Base-by-base conservation (phyloP, 2,329 filamentous ascomycete species). In the Metarhizium album region DNA sequence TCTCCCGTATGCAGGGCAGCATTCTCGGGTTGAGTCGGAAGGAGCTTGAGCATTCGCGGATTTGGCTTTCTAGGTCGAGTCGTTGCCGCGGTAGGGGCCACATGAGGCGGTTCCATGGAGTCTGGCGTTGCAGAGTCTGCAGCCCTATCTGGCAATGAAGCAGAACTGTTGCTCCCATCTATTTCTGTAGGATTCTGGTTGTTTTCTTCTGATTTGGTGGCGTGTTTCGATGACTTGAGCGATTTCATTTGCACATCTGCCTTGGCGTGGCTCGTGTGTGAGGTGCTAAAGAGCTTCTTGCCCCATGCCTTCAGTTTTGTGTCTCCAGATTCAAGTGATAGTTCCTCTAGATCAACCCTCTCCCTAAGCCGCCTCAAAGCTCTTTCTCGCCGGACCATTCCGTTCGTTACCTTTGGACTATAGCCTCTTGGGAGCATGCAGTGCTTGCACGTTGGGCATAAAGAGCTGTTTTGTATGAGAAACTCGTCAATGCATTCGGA, bases 381-480 rank as follows among this genome's bases (percentile, higher is more conserved):
- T 16, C 86, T 76, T 67, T 95, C 90, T 38, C 87, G 79, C 20
- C 87, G 82, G 5, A 94, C 90, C 86, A 95, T 95, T 16, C 79
- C 76, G 59, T 95, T 93, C 4, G 89, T 94, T 42, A 94, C 82
- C 18, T 75, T 74, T 0, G 84, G 83, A 51, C 80, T 83, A 59
- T 80, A 80, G 0, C 87, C 70, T 58, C 64, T 60, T 6, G 90
- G 90, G 1, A 96, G 70, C 60, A 90, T 87, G 47, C 80, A 87
- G 54, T 84, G 80, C 65, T 95, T 96, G 73, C 93, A 98, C 59
- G 95, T 74, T 1, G 93, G 91, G 61, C 93, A 98, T 2, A 96
- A 74, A 18, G 87, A 94, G 62, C 87, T 94, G 62, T 85, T 84
- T 50, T 82, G 76, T 42, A 78, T 75, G 13, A 97, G 73, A 60